These are phyloP conservation scores for Inga laurina DNA, from an alignment of 306 rosid species.

Conservation along the genomic window DNA sequence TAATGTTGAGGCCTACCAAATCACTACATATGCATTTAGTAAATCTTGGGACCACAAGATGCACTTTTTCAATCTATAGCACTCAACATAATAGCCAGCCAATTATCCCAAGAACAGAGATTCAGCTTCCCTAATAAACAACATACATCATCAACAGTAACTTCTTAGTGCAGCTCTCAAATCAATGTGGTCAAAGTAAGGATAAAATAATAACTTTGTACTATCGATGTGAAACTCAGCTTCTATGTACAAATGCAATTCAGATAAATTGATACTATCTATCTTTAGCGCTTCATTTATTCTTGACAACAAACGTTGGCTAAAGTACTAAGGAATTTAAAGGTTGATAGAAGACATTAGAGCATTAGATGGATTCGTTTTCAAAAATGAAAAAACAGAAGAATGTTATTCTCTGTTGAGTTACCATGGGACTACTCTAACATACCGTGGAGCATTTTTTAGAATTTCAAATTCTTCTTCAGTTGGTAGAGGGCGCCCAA, in stretches of 20 bases:
- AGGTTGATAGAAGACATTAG: background rate
- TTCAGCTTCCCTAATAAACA: constrained; percentile 11
- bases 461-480: constrained; percentile 87
- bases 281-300: background rate
- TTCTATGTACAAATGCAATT: background rate
- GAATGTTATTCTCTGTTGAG: background rate
- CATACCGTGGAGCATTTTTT: constrained; percentile 92
- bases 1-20: background rate
- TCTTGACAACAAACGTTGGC: background rate
- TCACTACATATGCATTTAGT: background rate
- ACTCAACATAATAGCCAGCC: constrained; percentile 13
- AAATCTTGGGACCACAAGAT: background rate
- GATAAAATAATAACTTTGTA: background rate
- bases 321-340: too few relatives aligned
- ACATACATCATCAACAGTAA: background rate
- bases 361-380: background rate
- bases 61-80: background rate
- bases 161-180: background rate
- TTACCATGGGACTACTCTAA: background rate
- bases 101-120: background rate
- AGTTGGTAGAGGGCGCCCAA: constrained; percentile 87
- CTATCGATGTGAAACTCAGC: background rate
- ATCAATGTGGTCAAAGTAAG: background rate
- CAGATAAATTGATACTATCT: background rate
- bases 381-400: background rate